phyloP scores from a whole-genome alignment of 345 rosid genomes.

The Theobroma cacao region DNA sequence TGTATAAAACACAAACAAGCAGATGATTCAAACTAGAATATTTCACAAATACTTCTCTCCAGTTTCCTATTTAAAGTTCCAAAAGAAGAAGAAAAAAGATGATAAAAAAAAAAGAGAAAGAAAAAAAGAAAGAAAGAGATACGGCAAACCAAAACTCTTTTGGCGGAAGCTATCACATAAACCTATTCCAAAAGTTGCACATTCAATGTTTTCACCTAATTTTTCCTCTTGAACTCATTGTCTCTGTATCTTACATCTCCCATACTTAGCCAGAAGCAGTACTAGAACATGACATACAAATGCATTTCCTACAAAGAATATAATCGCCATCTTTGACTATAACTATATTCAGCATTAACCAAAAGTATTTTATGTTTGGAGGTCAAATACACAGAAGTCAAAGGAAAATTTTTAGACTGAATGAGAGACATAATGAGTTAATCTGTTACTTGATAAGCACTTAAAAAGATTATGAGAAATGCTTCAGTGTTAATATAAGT shows the following conservation, averaged over 20 bases:
- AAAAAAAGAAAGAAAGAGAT: background rate
- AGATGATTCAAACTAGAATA: background rate
- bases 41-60: background rate
- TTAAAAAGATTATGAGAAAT: background rate
- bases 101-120: background rate
- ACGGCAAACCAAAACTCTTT: background rate
- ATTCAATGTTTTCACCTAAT: background rate
- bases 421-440: no score
- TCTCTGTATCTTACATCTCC: background rate
- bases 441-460: background rate
- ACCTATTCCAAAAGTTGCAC: background rate
- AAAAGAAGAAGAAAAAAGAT: background rate
- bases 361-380: no score
- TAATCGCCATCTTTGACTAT: no score
- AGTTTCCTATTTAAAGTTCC: background rate
- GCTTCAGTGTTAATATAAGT: background rate
- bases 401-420: no score
- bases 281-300: no score
- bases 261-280: background rate
- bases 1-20: background rate
- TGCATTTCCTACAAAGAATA: no score
- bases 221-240: background rate
- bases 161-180: background rate
- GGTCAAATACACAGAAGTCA: background rate
- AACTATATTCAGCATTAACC: no score